Evolutionary conservation across 2,329 filamentous ascomycete genomes (phyloP).

Genomic region (Colletotrichum filicis): DNA sequence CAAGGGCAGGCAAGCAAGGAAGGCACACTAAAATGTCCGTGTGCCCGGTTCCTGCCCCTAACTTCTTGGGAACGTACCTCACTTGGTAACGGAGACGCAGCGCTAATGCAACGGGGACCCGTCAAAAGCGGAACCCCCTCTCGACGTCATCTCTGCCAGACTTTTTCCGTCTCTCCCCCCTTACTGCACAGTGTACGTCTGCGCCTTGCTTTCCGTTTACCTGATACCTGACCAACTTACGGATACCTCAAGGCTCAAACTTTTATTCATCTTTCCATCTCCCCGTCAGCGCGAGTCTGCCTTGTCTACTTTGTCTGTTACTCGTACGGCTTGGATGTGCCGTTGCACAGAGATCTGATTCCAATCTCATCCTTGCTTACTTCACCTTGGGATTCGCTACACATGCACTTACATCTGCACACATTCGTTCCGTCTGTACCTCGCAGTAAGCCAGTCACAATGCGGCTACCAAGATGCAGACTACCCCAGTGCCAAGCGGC

Average conservation of each 20-base stretch:
- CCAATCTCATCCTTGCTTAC: background rate
- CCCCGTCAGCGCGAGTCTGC: background rate
- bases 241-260: no score
- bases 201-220: background rate
- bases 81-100: no score
- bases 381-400: no score
- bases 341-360: background rate
- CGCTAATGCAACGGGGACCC: background rate
- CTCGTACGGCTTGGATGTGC: background rate
- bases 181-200: background rate
- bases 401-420: background rate
- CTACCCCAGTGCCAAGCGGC: background rate
- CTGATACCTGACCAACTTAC: background rate
- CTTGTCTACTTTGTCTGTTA: constrained; percentile 11
- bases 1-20: background rate
- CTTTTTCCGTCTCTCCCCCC: background rate
- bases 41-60: background rate
- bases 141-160: constrained; percentile 29
- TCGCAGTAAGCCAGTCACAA: background rate
- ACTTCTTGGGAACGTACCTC: background rate
- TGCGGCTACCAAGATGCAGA: background rate
- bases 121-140: background rate
- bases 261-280: background rate
- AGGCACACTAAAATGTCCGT: background rate
- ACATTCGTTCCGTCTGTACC: background rate